These are phyloP conservation scores for Kurtzmaniella quercitrusa DNA, from an alignment of 1,139 yeast species.

Conservation along the genomic window DNA sequence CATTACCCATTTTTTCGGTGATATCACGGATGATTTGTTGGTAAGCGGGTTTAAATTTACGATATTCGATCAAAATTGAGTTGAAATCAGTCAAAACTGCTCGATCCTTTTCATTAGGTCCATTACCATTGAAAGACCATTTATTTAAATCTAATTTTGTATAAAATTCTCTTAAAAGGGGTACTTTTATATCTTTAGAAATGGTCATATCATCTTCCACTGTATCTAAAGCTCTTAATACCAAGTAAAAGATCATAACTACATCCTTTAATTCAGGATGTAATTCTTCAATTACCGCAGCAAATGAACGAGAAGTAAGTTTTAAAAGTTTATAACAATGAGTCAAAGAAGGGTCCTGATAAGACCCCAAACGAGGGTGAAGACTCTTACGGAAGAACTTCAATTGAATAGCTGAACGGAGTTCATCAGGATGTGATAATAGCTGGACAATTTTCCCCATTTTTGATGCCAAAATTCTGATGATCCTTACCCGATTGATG, in stretches of 20 bases:
- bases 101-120: slow-evolving; percentile 77
- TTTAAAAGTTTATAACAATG: slow-evolving; percentile 69
- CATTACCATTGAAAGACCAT: slow-evolving; percentile 79
- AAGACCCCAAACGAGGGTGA: slow-evolving; percentile 45
- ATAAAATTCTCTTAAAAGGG: slow-evolving; percentile 67
- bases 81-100: slow-evolving; percentile 75
- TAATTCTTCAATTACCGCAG: slow-evolving; percentile 85
- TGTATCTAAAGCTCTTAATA: slow-evolving; percentile 90
- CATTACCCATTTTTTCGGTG: slow-evolving; percentile 86
- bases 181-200: slow-evolving; percentile 65
- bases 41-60: slow-evolving; percentile 67
- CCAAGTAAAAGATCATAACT: slow-evolving; percentile 76
- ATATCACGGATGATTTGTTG: slow-evolving; percentile 76
- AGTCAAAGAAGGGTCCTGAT: slow-evolving; percentile 44
- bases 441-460: slow-evolving; percentile 72
- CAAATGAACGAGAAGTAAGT: slow-evolving; percentile 83
- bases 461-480: slow-evolving; percentile 3
- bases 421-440: slow-evolving; percentile 66
- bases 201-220: slow-evolving; percentile 95
- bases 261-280: slow-evolving; percentile 86
- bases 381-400: slow-evolving; percentile 50
- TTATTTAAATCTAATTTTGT: slow-evolving; percentile 56
- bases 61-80: slow-evolving; percentile 63
- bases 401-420: slow-evolving; percentile 63
- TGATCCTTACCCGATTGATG: too few relatives aligned